Evolutionary conservation across 768 basidiomycete genomes (phyloP).

Genomic region (Lactifluus subvellereus): DNA sequence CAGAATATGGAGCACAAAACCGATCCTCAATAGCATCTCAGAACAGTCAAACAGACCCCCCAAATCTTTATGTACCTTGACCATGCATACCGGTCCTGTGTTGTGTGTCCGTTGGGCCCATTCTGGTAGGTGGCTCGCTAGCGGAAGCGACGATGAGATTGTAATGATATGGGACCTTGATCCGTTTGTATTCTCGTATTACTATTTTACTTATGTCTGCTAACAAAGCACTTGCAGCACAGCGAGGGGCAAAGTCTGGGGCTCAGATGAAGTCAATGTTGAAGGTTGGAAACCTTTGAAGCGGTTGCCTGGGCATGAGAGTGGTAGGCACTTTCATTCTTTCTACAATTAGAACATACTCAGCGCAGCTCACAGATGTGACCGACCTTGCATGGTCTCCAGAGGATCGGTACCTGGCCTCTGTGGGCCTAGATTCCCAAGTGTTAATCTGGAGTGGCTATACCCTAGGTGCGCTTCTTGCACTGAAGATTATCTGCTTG

Average conservation of each 20-base stretch:
- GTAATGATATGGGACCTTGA: slow-evolving; percentile 98
- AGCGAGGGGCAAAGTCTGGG: slow-evolving; percentile 85
- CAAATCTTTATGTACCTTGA: slow-evolving; percentile 84
- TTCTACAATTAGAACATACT: slow-evolving; percentile 12
- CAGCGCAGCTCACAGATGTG: slow-evolving; percentile 54
- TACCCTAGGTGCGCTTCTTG: slow-evolving; percentile 61
- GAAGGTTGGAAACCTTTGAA: slow-evolving; percentile 97
- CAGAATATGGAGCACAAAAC: slow-evolving; percentile 95
- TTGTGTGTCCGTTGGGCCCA: slow-evolving; percentile 90
- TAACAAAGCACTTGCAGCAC: slow-evolving; percentile 38
- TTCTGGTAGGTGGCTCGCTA: slow-evolving; percentile 89
- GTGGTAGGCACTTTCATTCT: slow-evolving; percentile 49
- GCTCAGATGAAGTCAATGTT: slow-evolving; percentile 90
- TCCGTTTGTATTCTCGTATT: slow-evolving; percentile 55
- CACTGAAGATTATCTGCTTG: not conserved
- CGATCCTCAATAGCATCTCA: slow-evolving; percentile 73
- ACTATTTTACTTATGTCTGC: not conserved
- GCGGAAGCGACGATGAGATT: slow-evolving; percentile 92
- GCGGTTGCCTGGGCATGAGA: slow-evolving; percentile 88
- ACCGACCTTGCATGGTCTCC: slow-evolving; percentile 95
- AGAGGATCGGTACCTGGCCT: slow-evolving; percentile 86
- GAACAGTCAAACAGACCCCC: slow-evolving; percentile 67
- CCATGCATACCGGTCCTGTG: slow-evolving; percentile 92
- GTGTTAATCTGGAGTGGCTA: slow-evolving; percentile 93
- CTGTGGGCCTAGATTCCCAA: slow-evolving; percentile 87